phyloP scores from a whole-genome alignment of 2,329 filamentous ascomycete species.

The Lasiodiplodia theobromae region DNA sequence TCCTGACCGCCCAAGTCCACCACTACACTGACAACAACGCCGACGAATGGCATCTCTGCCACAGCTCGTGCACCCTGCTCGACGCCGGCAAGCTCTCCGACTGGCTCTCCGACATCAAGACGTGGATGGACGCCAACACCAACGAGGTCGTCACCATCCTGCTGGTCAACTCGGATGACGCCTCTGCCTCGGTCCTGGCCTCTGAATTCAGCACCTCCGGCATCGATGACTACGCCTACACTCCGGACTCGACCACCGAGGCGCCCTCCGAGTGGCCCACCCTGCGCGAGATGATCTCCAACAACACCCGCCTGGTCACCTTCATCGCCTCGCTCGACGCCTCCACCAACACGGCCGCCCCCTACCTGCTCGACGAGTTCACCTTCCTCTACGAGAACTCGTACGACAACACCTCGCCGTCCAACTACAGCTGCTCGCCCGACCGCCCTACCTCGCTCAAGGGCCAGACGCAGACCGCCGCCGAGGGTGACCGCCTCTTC shows the following conservation, averaged over 20 bases:
- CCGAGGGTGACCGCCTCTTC: slow-evolving; percentile 65
- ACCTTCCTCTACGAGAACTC: slow-evolving; percentile 71
- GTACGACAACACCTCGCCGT: slow-evolving; percentile 66
- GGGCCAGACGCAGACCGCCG: slow-evolving; percentile 55
- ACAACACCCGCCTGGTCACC: slow-evolving; percentile 66
- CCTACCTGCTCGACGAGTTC: slow-evolving; percentile 67
- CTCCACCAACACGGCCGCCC: slow-evolving; percentile 41
- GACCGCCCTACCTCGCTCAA: slow-evolving; percentile 65
- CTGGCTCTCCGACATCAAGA: slow-evolving; percentile 67
- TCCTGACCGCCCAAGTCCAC: slow-evolving; percentile 74
- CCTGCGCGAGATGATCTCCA: slow-evolving; percentile 67
- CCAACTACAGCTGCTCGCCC: slow-evolving; percentile 72
- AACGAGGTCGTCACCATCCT: slow-evolving; percentile 77
- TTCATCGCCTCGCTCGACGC: slow-evolving; percentile 63
- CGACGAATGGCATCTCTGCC: slow-evolving; percentile 67
- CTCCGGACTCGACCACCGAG: slow-evolving; percentile 49
- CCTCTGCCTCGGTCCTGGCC: slow-evolving; percentile 60
- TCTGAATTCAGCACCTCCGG: slow-evolving; percentile 54
- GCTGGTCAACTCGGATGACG: slow-evolving; percentile 71
- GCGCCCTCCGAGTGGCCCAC: slow-evolving; percentile 67
- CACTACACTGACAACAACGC: slow-evolving; percentile 47
- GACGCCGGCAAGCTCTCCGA: slow-evolving; percentile 69
- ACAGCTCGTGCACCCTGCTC: slow-evolving; percentile 68
- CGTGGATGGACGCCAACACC: slow-evolving; percentile 69
- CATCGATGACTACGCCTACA: slow-evolving; percentile 63